phyloP scores from a whole-genome alignment of 768 basidiomycete species.

The Galerina sulciceps region DNA sequence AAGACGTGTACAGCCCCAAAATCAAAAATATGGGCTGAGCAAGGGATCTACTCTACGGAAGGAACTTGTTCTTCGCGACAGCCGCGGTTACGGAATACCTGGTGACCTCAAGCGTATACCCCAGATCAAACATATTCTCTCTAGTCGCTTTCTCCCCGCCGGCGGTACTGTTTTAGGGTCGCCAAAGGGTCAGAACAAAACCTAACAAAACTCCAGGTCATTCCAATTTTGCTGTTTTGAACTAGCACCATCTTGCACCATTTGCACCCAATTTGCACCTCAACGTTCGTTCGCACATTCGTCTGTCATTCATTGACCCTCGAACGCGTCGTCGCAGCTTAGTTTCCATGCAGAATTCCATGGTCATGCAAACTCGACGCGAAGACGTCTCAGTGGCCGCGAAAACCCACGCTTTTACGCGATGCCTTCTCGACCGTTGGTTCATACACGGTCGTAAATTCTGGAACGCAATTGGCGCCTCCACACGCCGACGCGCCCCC shows the following conservation, averaged over 20 bases:
- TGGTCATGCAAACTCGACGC: not conserved
- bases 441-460: conserved; percentile 6
- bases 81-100: not conserved
- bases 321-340: not conserved
- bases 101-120: conserved; percentile 4
- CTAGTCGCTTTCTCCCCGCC: not conserved
- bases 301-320: not conserved
- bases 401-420: not conserved
- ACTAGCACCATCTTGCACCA: conserved; percentile 4
- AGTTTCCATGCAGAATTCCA: not conserved
- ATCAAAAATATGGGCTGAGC: conserved; percentile 1
- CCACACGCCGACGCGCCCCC: not conserved
- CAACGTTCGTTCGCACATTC: conserved; percentile 12
- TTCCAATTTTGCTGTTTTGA: not conserved
- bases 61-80: conserved; percentile 20
- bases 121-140: conserved; percentile 7
- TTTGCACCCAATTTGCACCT: conserved; percentile 2
- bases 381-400: not conserved
- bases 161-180: not conserved
- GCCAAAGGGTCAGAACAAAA: not conserved
- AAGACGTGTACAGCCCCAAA: conserved; percentile 7
- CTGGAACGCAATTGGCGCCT: not conserved
- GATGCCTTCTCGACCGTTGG: not conserved
- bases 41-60: conserved; percentile 12
- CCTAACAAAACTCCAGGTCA: not conserved